Percentiles rank a stretch among this genome's conserved stretches.
phyloP scores from a whole-genome alignment of 1,284 basidiomycete species.

The Moesziomyces sp. region DNA sequence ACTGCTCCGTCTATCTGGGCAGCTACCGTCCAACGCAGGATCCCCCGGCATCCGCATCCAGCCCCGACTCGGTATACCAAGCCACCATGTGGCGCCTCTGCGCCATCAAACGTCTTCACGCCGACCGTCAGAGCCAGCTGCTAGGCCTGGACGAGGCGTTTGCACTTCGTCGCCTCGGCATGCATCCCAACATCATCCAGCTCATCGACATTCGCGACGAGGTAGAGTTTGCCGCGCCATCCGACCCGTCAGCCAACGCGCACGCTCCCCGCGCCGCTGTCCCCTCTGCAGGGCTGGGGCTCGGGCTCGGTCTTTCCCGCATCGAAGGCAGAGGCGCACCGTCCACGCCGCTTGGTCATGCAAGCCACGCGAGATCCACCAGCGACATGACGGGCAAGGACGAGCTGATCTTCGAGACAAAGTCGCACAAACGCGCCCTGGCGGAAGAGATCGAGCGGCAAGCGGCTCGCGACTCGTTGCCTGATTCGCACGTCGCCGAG shows the following conservation, averaged over 20 bases:
- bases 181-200: constrained; percentile 60
- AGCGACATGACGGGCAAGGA: constrained; percentile 44
- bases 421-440: constrained; percentile 21
- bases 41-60: not conserved
- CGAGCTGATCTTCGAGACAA: constrained; percentile 24
- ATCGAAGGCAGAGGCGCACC: not conserved
- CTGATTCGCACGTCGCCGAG: constrained; percentile 7
- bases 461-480: constrained; percentile 4
- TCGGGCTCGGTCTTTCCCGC: constrained; percentile 22
- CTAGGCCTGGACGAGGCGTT: constrained; percentile 65
- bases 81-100: constrained; percentile 54
- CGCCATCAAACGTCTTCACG: constrained; percentile 64
- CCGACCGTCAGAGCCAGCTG: constrained; percentile 62
- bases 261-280: not conserved
- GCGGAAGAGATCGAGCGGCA: constrained; percentile 28
- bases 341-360: constrained; percentile 1
- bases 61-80: not conserved
- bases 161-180: constrained; percentile 60
- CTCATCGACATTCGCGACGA: constrained; percentile 64
- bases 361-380: constrained; percentile 39
- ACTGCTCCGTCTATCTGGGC: constrained; percentile 63
- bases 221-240: constrained; percentile 44
- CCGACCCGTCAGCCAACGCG: constrained; percentile 21
- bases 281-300: constrained; percentile 1
- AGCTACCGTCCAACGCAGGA: constrained; percentile 40